Conservation (phyloP, 1,139 yeast genomes). For the Geotrichum fermentans region DNA sequence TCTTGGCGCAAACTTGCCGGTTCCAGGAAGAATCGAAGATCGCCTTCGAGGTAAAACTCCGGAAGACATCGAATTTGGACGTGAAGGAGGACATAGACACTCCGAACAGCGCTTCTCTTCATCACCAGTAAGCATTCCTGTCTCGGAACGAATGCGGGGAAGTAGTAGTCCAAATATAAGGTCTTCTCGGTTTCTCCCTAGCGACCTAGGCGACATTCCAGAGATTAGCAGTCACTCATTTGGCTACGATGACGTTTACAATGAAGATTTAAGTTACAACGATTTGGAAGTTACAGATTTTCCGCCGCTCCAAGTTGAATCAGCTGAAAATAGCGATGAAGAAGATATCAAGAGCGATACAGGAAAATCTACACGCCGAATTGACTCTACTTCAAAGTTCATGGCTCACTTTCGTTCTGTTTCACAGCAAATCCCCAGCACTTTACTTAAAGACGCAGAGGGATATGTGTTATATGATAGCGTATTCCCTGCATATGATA, state of each 20-base stretch:
- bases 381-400: not conserved
- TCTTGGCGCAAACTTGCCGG: too few species aligned
- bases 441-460: not conserved
- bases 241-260: not conserved
- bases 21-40: too few species aligned
- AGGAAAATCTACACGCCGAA: not conserved
- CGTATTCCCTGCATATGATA: not conserved
- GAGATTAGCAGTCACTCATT: slow-evolving; percentile 1
- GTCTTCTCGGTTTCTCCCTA: not conserved
- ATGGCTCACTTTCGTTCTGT: not conserved
- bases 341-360: not conserved
- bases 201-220: slow-evolving; percentile 9
- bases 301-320: too few species aligned
- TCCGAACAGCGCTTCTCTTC: slow-evolving; percentile 1
- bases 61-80: slow-evolving; percentile 11
- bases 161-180: slow-evolving; percentile 8
- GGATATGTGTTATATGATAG: not conserved
- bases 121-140: not conserved
- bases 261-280: not conserved
- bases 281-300: not conserved
- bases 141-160: not conserved
- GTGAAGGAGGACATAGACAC: not conserved
- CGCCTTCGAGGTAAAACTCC: slow-evolving; percentile 5
- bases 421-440: not conserved
- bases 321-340: not conserved